phyloP scores from a whole-genome alignment of 495 filamentous ascomycete species.

The Trichoderma gamsii region DNA sequence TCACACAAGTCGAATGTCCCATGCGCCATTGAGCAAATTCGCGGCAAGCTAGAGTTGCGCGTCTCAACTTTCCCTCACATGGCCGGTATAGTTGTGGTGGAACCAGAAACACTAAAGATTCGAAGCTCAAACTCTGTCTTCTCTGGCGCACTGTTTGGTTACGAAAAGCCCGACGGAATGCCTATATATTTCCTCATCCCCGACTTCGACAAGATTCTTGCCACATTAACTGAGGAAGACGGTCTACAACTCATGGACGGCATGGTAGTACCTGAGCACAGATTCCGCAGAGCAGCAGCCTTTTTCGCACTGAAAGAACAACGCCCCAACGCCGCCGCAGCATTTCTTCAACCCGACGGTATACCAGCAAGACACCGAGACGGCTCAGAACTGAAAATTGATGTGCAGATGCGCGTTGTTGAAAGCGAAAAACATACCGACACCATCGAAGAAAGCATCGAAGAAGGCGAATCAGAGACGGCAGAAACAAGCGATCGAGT shows the following conservation, averaged over 20 bases:
- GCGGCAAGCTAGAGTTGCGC: slow-evolving; percentile 59
- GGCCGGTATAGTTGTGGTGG: slow-evolving; percentile 89
- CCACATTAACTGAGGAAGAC: slow-evolving; percentile 79
- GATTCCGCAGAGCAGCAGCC: slow-evolving; percentile 82
- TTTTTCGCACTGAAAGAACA: slow-evolving; percentile 76
- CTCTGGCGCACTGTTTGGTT: slow-evolving; percentile 83
- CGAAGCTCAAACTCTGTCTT: slow-evolving; percentile 93
- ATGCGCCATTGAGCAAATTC: slow-evolving; percentile 61
- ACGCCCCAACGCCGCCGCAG: slow-evolving; percentile 64
- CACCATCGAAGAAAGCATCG: slow-evolving; percentile 38
- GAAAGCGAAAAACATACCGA: slow-evolving; percentile 63
- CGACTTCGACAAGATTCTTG: slow-evolving; percentile 75
- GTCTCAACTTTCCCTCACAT: slow-evolving; percentile 95
- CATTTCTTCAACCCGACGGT: slow-evolving; percentile 74
- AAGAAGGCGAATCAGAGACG: slow-evolving; percentile 41
- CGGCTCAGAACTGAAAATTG: slow-evolving; percentile 82
- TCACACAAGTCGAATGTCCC: slow-evolving; percentile 70
- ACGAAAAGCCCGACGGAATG: slow-evolving; percentile 72
- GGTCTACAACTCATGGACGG: slow-evolving; percentile 76
- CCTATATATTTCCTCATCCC: slow-evolving; percentile 77
- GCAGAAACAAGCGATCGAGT: slow-evolving; percentile 26
- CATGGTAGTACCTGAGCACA: slow-evolving; percentile 95
- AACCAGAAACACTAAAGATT: slow-evolving; percentile 66
- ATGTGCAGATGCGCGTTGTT: slow-evolving; percentile 92
- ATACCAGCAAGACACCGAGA: slow-evolving; percentile 82